A percentile compares a stretch with the other conserved stretches of the same genome.
Evolutionary conservation across 2,329 filamentous ascomycete genomes (phyloP).

Genomic region (Talaromyces sp.): DNA sequence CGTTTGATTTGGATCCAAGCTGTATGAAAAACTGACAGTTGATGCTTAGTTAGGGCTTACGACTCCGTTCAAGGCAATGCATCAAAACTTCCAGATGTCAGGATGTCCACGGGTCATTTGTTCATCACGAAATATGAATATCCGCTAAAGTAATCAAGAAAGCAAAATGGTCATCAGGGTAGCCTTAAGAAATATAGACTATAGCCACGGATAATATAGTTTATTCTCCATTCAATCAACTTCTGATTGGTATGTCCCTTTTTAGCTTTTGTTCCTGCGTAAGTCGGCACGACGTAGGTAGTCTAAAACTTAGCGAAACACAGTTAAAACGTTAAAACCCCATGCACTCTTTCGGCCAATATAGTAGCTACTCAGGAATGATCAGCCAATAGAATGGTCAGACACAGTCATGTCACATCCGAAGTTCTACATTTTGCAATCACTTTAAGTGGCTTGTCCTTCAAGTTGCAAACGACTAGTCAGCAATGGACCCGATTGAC

Average conservation of each 20-base stretch:
- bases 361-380: not conserved
- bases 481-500: not conserved
- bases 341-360: not conserved
- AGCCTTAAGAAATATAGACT: no score
- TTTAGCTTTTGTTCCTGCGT: not conserved
- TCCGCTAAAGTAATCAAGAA: not conserved
- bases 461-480: conserved; percentile 4
- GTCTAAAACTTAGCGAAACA: conserved; percentile 2
- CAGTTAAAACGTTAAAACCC: not conserved
- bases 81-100: not conserved
- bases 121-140: not conserved
- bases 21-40: not conserved
- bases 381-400: not conserved
- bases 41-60: not conserved
- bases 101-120: no score
- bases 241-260: not conserved
- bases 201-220: not conserved
- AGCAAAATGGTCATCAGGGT: not conserved
- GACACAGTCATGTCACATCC: not conserved
- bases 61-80: not conserved
- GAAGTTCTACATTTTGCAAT: not conserved
- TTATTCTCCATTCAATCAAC: not conserved
- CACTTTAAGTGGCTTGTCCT: not conserved
- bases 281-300: not conserved
- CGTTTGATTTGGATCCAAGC: no score